Conservation (phyloP, 257 asterid genomes). For the Jaltomata sinuosa region DNA sequence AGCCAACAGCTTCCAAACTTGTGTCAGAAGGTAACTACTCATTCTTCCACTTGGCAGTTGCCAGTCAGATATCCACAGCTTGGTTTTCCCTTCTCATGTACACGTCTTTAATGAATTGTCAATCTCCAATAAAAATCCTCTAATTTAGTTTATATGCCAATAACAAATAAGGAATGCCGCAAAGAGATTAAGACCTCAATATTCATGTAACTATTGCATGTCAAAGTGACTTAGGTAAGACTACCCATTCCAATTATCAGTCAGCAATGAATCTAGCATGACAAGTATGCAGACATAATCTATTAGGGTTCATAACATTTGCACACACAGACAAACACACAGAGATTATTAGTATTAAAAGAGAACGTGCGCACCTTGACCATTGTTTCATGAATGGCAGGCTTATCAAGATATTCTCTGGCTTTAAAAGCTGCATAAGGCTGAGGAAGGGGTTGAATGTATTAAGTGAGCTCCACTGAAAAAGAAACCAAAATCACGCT, state of each 20-base stretch:
- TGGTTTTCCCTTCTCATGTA: background rate
- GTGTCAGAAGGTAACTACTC: background rate
- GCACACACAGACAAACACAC: background rate
- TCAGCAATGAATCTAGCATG: background rate
- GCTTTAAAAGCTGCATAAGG: conserved; percentile 92
- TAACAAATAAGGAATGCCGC: background rate
- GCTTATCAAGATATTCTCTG: conserved; percentile 86
- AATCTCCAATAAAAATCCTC: background rate
- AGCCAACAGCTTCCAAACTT: background rate
- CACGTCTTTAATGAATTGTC: background rate
- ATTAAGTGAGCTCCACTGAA: background rate
- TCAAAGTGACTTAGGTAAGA: background rate
- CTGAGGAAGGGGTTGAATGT: conserved; percentile 27
- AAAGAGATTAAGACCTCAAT: background rate
- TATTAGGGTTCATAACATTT: background rate
- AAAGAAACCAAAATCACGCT: background rate
- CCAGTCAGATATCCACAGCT: background rate
- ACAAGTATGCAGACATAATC: background rate
- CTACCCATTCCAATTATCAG: background rate
- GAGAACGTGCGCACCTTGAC: conserved; percentile 58
- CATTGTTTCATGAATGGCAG: conserved; percentile 94
- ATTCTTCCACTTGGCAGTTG: background rate
- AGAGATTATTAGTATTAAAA: background rate
- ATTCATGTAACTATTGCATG: background rate
- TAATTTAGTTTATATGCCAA: background rate